Base-by-base conservation (phyloP, 345 rosid genomes). In the Eucalyptus cladocalyx region DNA sequence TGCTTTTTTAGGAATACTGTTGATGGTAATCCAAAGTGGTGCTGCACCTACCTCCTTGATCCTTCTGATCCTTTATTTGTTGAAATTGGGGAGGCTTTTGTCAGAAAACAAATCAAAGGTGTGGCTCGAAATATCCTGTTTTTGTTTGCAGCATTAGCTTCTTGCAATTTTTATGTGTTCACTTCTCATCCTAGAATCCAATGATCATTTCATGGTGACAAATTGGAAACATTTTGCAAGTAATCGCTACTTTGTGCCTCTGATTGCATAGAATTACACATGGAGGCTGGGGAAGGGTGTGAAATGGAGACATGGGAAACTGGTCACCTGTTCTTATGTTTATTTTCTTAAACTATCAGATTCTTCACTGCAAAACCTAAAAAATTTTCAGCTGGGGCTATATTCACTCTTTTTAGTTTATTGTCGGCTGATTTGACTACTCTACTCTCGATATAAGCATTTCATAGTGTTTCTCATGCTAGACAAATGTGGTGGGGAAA, bases 21-120 rank as follows among this genome's bases (percentile, higher is more conserved):
- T 90, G 95, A 96, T 92, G 93, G 95, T 89, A 92, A 96, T 93
- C 89, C 95, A 87, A 97, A 91, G 87, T 97, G 99, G 99, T 97
- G 99, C 90, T 97, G 99, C 90, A 97, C 99, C 50, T 97, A 94
- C 94, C 99, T 97, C 90, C 96, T 97, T 69, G 91, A 93, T 92
- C 99, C 99, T 89, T 93, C 96, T 85, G 99, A 97, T 91, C 95
- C 99, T 85, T 91, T 97, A 90, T 97, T 97, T 92, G 89, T 95
- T 91, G 95, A 96, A 89, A 95, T 97, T 88, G 99, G 99, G 86
- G 94, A 95, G 94, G 98, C 97, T 88, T 97, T 97, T 93, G 94
- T 97, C 50, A 93, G 88, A 92, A 94, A 94, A 90, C 99, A 97
- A 93, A 89, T 90, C 88, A 89, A 93, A 94, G 99, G 99, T 97